Evolutionary conservation across 768 basidiomycete genomes (phyloP), one percentile per base, ranked within the genome.

Genomic region (Pleurotus platypus): DNA sequence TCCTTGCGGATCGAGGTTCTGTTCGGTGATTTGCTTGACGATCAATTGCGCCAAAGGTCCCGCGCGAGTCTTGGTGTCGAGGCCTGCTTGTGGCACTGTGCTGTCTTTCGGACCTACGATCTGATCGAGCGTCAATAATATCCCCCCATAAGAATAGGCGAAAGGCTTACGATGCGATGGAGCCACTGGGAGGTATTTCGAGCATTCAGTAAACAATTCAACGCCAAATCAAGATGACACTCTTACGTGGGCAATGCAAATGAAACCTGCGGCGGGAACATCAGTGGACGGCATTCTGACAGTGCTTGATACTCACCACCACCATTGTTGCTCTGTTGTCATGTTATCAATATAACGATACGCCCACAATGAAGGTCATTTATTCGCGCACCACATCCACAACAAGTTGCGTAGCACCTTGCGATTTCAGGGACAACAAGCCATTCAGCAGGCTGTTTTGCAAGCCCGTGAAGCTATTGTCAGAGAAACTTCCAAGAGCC

Each of bases 401-500:
- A 47, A 87, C 75, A 39, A 87, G 67, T 56, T 75, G 76, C 15
- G 73, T 76, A 3, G 79, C 81, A 20, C 84, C 84, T 53, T 66
- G 55, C 22, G 63, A 63, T 64, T 77, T 83, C 60, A 85, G 64
- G 12, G 71, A 74, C 51, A 73, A 62, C 58, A 85, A 62, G 8
- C 84, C 83, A 15, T 69, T 64, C 47, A 85, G 57, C 48, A 87
- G 61, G 38, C 73, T 72, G 35, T 64, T 58, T 55, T 77, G 70
- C 60, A 84, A 79, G 5, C 58, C 58, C 30, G 66, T 66, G 59
- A 78, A 80, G 57, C 72, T 71, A 39, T 62, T 65, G 2, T 77
- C 80, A 1, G 79, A 77, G 67, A 85, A 85, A 65, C 81, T 83
- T 15, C 83, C 82, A 4, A 85, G 73, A 4, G 81, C 80, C 38